Base-by-base conservation (phyloP, 371 early-diverging fungal genomes). In the Chytridiales sp. region DNA sequence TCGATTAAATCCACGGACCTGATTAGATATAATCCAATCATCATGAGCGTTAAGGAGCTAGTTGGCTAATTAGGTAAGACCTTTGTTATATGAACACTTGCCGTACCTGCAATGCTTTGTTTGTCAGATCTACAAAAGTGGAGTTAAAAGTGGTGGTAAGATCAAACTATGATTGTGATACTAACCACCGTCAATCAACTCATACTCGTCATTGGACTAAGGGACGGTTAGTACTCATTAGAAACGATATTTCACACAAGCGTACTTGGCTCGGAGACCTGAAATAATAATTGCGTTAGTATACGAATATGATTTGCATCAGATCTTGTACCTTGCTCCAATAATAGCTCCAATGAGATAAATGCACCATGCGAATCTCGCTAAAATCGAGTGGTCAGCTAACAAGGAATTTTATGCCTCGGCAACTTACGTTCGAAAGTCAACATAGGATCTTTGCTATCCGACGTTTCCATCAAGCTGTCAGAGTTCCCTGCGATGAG, bases 311-410 rank as follows among this genome's bases (percentile, higher is more conserved):
- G 27, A 49, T 8, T 49, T 38, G n/a, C 17, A 8, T 9, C 17
- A 27, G 8, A 49, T 36, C 6, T 9, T n/a, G 36, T n/a, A 63
- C 29, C 66, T 40, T 21, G 72, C 88, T 13, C 81, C 87, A 41
- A 84, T 75, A 61, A 80, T 85, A 2, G 85, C 78, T 42, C 88
- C 87, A 67, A 85, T 86, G 21, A 85, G 81, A 49, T 93, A 89
- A 19, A 91, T 85, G 27, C 89, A 75, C 92, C 92, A 93, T 0
- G 92, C 85, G 68, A 91, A 79, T 70, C 85, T 85, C 36, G 67
- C 79, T 78, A 47, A 13, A 30, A 52, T 24, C 21, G n/a, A 31
- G 19, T n/a, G n/a, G 1, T 21, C 1, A 58, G 31, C 50, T 21
- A 22, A 50, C 59, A 15, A 40, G 48, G 34, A 46, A 57, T 48